Base-by-base conservation (phyloP, 2,329 filamentous ascomycete species). In the Venturia effusa region DNA sequence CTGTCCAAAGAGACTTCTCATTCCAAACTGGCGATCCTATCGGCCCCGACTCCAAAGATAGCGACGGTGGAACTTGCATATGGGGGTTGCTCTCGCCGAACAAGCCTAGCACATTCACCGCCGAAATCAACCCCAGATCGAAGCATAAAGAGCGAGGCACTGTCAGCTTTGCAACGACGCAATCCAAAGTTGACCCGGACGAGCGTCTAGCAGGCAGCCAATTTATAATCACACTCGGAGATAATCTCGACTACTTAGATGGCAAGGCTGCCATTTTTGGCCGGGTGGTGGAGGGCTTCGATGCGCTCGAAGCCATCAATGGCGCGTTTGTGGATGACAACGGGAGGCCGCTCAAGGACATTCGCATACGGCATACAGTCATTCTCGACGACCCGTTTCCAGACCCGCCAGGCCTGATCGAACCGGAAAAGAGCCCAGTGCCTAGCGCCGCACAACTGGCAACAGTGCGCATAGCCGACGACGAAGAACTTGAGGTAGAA, bases 11-110 rank as follows among this genome's bases (percentile, higher is more conserved):
- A 74, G 87, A 91, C 76, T 97, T 97, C 77, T 96, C 92, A 66
- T 96, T 96, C 77, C 93, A 97, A 76, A 95, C 90, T 39, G 93
- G 93, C 74, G 94, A 97, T 72, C 93, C 93, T 15, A 86, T 97
- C 62, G 93, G 94, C 15, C 93, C 92, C 15, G 84, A 88, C 64
- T 90, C 91, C 17, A 80, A 84, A 69, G 85, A 92, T 59, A 96
- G 92, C 70, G 91, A 97, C 83, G 93, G 93, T 68, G 93, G 94
- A 68, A 89, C 87, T 59, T 96, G 91, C 54, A 91, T 97, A 79
- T 97, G 93, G 93, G 92, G 92, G 51, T 75, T 91, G 63, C 74
- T 96, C 32, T 85, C 89, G 30, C 87, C 76, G 51, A 82, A 68
- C 3, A 65, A 72, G 54, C 80, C 87, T 17, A 87, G 88, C 70